Evolutionary conservation across 2,329 filamentous ascomycete species (phyloP).

Genomic region (Cladosporium sp.): DNA sequence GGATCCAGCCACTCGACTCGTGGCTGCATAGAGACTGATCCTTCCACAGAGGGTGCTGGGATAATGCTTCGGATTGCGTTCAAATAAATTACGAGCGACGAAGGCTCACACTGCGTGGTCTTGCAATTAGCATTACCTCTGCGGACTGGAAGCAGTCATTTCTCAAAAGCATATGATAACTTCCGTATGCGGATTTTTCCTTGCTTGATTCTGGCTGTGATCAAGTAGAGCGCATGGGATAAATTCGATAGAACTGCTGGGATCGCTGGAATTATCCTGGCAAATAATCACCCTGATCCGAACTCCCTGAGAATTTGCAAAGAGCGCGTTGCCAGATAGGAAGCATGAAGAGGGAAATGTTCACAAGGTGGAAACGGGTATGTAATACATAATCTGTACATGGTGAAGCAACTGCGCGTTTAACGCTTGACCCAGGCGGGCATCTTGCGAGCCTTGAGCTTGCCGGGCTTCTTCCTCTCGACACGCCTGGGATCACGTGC

Average conservation of each 20-base stretch:
- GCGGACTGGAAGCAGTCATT: neutral
- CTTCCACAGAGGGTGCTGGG: neutral
- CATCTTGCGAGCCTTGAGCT: constrained; percentile 96
- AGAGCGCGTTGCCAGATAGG: neutral
- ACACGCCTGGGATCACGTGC: constrained; percentile 88
- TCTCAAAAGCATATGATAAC: neutral
- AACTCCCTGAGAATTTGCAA: neutral
- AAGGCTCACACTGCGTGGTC: neutral
- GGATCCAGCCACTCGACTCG: neutral
- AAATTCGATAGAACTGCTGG: neutral
- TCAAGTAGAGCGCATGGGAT: neutral
- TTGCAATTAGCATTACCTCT: neutral
- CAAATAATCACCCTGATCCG: neutral
- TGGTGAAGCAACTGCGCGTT: constrained; percentile 15
- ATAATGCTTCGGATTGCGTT: neutral
- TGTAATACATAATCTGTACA: constrained; percentile 21
- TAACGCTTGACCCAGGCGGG: constrained; percentile 93
- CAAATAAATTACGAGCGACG: neutral
- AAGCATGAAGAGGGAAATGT: neutral
- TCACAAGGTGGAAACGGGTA: constrained; percentile 16
- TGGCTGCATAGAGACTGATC: neutral
- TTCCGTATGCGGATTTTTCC: neutral
- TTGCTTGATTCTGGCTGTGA: neutral
- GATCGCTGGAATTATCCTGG: neutral
- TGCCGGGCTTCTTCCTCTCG: constrained; percentile 97